A percentile compares a stretch with the other conserved stretches of the same genome.
phyloP scores from a whole-genome alignment of 305 asterid species.

The Fraxinus velutina region DNA sequence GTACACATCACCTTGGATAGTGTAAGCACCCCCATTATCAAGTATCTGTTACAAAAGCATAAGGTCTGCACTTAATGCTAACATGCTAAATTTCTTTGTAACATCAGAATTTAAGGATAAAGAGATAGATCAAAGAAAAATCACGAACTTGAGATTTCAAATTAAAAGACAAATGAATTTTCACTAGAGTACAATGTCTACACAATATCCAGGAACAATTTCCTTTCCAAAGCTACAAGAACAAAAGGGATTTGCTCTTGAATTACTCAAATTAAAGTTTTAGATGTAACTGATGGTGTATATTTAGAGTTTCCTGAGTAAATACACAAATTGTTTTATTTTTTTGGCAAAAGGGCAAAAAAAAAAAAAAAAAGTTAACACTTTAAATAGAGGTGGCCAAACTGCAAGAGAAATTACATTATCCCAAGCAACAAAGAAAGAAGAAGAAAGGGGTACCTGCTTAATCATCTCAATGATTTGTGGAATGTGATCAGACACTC shows the following conservation, averaged over 20 bases:
- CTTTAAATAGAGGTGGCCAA: background rate
- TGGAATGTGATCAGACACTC: conserved; percentile 89
- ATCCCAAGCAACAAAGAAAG: background rate
- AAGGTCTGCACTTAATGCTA: conserved; percentile 16
- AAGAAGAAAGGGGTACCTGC: conserved; percentile 47
- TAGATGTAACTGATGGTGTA: background rate
- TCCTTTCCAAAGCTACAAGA: background rate
- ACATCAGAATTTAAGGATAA: background rate
- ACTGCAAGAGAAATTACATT: conserved; percentile 10
- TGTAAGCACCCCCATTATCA: conserved; percentile 76
- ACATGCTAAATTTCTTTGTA: background rate
- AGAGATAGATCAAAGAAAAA: background rate
- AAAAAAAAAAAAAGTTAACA: background rate
- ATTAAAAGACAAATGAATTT: background rate
- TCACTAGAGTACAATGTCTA: background rate
- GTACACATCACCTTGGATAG: conserved; percentile 71
- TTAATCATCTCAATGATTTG: conserved; percentile 84
- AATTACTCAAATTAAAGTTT: conserved; percentile 4
- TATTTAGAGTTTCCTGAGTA: background rate
- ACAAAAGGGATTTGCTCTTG: background rate
- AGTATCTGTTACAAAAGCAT: conserved; percentile 53
- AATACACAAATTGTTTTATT: background rate
- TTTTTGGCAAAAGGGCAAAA: background rate
- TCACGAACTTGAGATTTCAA: conserved; percentile 1
- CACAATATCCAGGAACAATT: background rate